These are phyloP conservation scores for Bretschneidera sinensis DNA, from an alignment of 345 rosid species.

Conservation along the genomic window DNA sequence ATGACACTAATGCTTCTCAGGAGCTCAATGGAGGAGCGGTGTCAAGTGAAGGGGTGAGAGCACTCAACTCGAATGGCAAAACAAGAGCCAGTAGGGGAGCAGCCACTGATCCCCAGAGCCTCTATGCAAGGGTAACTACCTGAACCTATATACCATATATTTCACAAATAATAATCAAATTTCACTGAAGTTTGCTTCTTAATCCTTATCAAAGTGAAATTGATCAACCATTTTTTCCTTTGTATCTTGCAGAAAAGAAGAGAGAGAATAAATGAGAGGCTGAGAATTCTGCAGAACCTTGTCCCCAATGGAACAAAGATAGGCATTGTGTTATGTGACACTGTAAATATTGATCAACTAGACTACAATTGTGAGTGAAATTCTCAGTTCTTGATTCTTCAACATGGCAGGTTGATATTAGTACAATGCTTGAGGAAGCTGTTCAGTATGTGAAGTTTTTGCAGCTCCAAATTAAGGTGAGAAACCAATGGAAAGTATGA, in stretches of 20 bases:
- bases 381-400: constrained; percentile 3
- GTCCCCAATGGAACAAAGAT: constrained; percentile 96
- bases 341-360: too few species aligned
- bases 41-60: constrained; percentile 28
- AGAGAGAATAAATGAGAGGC: constrained; percentile 81
- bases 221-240: background rate
- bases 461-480: constrained; percentile 85
- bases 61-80: constrained; percentile 55
- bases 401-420: constrained; percentile 65
- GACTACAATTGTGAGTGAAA: background rate
- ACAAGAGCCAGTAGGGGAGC: constrained; percentile 74
- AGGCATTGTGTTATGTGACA: too few species aligned
- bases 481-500: too few species aligned
- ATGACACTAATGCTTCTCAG: constrained; percentile 44
- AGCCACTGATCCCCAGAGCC: constrained; percentile 80
- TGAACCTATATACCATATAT: background rate
- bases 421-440: constrained; percentile 97
- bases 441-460: constrained; percentile 80
- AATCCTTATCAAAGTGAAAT: too few species aligned
- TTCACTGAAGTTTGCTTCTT: background rate
- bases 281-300: constrained; percentile 65
- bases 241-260: constrained; percentile 71
- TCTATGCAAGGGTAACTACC: constrained; percentile 65
- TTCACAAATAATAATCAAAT: background rate
- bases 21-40: constrained; percentile 31